Evolutionary conservation across 2,329 filamentous ascomycete genomes (phyloP).

Genomic region (Huntiella savannae): DNA sequence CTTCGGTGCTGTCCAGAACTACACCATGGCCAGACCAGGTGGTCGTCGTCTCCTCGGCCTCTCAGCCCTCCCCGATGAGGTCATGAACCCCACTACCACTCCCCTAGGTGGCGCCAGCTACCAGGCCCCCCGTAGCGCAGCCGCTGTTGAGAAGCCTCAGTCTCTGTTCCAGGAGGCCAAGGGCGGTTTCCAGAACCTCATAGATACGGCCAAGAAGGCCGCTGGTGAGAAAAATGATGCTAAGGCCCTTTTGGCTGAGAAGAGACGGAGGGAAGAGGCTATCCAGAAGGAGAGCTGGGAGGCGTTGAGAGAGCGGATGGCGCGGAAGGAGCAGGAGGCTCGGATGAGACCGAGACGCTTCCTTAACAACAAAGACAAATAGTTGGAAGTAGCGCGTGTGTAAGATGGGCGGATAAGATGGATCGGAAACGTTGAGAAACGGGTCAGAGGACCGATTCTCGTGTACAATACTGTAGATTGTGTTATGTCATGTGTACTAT

Average conservation of each 20-base stretch:
- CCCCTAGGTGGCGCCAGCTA: constrained; percentile 14
- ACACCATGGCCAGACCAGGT: constrained; percentile 20
- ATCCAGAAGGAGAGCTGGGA: constrained; percentile 16
- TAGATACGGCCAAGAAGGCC: constrained; percentile 19
- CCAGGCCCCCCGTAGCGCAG: constrained; percentile 18
- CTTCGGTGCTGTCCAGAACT: constrained; percentile 18
- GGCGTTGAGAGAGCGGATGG: constrained; percentile 14
- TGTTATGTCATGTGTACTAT: constrained; percentile 11
- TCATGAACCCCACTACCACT: constrained; percentile 11
- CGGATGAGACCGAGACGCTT: constrained; percentile 14
- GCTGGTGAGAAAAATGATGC: constrained; percentile 15
- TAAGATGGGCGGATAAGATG: neutral
- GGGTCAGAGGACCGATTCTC: constrained; percentile 4
- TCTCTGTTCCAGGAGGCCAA: constrained; percentile 21
- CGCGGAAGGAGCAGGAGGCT: constrained; percentile 23
- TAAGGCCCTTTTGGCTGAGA: constrained; percentile 19
- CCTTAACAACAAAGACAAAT: too few species aligned
- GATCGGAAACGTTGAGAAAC: neutral
- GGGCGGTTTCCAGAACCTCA: constrained; percentile 17
- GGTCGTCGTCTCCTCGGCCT: constrained; percentile 23
- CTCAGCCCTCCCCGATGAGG: constrained; percentile 14
- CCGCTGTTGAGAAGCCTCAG: constrained; percentile 12
- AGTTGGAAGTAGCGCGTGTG: neutral
- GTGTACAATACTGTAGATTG: constrained; percentile 11
- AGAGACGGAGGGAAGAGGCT: constrained; percentile 20